These are phyloP conservation scores for Aphanomyces euteiches DNA, from an alignment of 352 stramenopile species.

Conservation along the genomic window DNA sequence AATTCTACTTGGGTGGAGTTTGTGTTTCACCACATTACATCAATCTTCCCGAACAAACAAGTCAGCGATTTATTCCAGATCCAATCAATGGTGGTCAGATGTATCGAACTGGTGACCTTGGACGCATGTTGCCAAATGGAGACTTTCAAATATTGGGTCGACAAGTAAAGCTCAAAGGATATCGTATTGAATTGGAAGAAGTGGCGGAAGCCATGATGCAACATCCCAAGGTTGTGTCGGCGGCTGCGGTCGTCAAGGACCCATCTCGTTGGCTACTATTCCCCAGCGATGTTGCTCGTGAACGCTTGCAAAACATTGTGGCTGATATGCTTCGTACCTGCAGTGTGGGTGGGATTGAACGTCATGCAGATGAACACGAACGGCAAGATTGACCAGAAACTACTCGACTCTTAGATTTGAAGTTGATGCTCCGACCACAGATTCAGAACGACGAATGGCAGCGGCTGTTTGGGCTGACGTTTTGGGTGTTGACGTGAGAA, in stretches of 20 bases:
- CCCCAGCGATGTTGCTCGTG: constrained; percentile 65
- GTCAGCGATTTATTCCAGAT: constrained; percentile 72
- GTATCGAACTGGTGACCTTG: constrained; percentile 91
- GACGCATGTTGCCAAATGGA: constrained; percentile 85
- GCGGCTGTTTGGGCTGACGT: constrained; percentile 64
- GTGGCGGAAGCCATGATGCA: constrained; percentile 88
- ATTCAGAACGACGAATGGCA: constrained; percentile 56
- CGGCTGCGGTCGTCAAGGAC: constrained; percentile 87
- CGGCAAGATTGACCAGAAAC: constrained; percentile 88
- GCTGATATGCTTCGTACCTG: constrained; percentile 76
- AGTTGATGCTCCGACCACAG: constrained; percentile 42
- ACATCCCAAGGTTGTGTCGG: constrained; percentile 78
- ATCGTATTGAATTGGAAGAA: constrained; percentile 90
- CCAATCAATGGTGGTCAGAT: constrained; percentile 70
- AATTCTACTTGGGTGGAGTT: constrained; percentile 83
- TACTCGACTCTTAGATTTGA: constrained; percentile 76
- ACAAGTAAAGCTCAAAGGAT: constrained; percentile 95
- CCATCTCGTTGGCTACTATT: constrained; percentile 90
- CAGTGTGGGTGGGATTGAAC: constrained; percentile 74
- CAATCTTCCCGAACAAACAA: constrained; percentile 74
- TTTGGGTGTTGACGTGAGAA: constrained; percentile 55
- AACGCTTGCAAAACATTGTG: constrained; percentile 63
- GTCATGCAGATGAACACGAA: constrained; percentile 83
- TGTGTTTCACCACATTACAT: constrained; percentile 83
- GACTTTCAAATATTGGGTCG: constrained; percentile 91